Conservation (phyloP, 306 rosid species). For the Fragaria ananassa region DNA sequence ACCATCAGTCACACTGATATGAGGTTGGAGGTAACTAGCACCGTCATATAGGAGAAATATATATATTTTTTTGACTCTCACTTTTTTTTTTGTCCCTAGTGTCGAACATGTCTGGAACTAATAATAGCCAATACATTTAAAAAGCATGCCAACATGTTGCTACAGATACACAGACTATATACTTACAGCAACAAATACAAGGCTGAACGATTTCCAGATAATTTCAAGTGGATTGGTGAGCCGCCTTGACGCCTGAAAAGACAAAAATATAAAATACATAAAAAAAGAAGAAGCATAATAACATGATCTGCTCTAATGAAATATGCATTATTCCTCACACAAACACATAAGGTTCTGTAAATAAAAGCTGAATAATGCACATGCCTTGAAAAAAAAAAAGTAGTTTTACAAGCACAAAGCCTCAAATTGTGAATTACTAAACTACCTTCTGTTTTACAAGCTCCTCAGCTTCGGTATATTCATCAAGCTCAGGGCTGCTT, state of each 20-base stretch:
- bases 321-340: neutral
- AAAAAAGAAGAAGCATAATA: neutral
- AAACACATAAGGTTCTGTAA: neutral
- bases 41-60: too few species aligned
- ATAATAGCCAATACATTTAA: neutral
- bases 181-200: slow-evolving; percentile 92
- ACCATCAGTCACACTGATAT: neutral
- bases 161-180: slow-evolving; percentile 6
- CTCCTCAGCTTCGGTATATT: slow-evolving; percentile 83
- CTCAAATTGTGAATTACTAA: neutral
- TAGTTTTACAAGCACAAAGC: neutral
- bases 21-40: neutral
- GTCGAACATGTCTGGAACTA: neutral
- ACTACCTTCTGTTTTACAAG: slow-evolving; percentile 91
- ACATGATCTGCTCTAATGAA: neutral
- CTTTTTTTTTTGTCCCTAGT: neutral
- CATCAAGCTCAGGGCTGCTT: slow-evolving; percentile 71
- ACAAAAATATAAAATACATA: neutral
- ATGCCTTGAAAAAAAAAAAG: neutral
- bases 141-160: neutral
- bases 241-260: slow-evolving; percentile 54
- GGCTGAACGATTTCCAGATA: slow-evolving; percentile 92
- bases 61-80: too few species aligned
- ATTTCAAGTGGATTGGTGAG: slow-evolving; percentile 85
- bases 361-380: neutral